Conservation (phyloP, 2,329 filamentous ascomycete genomes). For the Scopulariopsis brevicaulis region DNA sequence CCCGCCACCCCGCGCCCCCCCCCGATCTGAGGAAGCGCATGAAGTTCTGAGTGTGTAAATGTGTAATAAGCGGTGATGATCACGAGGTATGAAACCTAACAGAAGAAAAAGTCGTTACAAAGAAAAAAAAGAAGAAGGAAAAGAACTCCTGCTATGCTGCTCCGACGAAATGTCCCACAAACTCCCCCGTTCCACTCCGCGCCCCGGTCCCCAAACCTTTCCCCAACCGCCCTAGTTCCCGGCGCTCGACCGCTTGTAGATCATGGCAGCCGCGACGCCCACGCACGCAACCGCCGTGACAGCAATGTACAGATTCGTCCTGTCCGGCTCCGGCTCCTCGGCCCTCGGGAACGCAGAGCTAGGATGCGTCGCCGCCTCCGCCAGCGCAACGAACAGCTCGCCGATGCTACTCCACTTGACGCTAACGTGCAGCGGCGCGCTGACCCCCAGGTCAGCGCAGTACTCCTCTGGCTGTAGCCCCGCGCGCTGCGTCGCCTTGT, state of each 20-base stretch:
- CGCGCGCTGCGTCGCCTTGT: constrained; percentile 91
- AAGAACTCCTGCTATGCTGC: not conserved
- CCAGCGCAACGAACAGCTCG: constrained; percentile 84
- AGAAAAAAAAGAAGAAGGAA: constrained; percentile 2
- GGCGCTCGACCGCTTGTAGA: constrained; percentile 43
- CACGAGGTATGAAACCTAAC: not conserved
- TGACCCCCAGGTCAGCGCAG: constrained; percentile 75
- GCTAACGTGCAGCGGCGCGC: constrained; percentile 84
- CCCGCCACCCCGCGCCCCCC: not conserved
- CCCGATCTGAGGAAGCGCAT: not conserved
- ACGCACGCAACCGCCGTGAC: constrained; percentile 62
- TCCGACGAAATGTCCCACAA: not conserved
- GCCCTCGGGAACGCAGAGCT: constrained; percentile 80
- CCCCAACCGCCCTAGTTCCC: not conserved
- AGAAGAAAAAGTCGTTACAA: too few relatives aligned
- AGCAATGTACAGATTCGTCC: constrained; percentile 76
- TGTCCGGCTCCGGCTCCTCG: constrained; percentile 75
- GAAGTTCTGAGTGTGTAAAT: not conserved
- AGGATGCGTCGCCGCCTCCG: constrained; percentile 84
- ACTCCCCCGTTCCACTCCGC: not conserved
- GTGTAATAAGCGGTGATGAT: not conserved
- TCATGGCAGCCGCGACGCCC: constrained; percentile 51
- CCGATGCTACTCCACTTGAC: constrained; percentile 90
- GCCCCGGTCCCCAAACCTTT: not conserved
- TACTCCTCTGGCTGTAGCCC: constrained; percentile 90